Evolutionary conservation across 2,329 filamentous ascomycete species (phyloP).

Genomic region (Epicoccum sorghinum): DNA sequence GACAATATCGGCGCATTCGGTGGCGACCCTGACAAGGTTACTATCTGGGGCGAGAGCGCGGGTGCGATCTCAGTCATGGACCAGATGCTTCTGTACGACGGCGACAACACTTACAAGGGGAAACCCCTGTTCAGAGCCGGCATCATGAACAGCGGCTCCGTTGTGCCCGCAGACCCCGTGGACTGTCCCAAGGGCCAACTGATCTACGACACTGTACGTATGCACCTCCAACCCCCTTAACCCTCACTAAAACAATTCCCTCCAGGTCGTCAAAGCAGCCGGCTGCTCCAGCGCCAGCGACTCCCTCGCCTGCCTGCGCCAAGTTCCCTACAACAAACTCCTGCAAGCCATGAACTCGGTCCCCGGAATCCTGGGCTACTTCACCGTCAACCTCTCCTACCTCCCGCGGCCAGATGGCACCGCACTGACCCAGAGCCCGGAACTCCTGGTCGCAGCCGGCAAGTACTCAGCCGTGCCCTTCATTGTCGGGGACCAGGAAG

Average conservation of each 20-base stretch:
- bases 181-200: conserved; percentile 70
- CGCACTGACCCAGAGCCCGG: conserved; percentile 67
- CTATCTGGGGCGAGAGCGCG: conserved; percentile 72
- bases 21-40: conserved; percentile 78
- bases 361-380: conserved; percentile 70
- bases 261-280: conserved; percentile 53
- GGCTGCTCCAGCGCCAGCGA: conserved; percentile 52
- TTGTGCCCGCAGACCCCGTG: conserved; percentile 57
- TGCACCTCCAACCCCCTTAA: conserved; percentile 13
- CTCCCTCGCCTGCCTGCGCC: conserved; percentile 57
- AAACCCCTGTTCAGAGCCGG: conserved; percentile 75
- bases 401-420: conserved; percentile 74
- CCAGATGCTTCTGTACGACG: conserved; percentile 76
- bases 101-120: conserved; percentile 75
- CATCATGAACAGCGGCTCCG: conserved; percentile 67
- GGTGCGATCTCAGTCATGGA: conserved; percentile 72
- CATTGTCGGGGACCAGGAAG: conserved; percentile 77
- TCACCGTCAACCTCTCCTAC: conserved; percentile 73
- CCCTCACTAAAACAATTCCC: conserved; percentile 59
- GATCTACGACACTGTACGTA: conserved; percentile 56
- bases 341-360: conserved; percentile 73
- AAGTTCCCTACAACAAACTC: conserved; percentile 53
- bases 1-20: conserved; percentile 80
- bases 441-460: conserved; percentile 60
- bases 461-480: conserved; percentile 66